Base-by-base conservation (phyloP, 208 protist species). In the Tetramitus jugosus region DNA sequence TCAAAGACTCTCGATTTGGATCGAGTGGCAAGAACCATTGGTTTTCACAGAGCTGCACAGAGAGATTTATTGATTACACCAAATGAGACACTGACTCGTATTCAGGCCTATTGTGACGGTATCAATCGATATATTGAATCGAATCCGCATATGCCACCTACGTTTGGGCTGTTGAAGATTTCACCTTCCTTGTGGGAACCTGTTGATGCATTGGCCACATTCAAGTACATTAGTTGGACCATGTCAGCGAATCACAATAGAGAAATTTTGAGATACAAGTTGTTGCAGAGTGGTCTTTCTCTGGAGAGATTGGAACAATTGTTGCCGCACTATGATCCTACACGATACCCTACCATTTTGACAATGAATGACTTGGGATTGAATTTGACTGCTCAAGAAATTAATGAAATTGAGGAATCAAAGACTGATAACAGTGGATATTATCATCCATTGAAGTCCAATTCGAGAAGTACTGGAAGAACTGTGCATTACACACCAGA, bases 201-300 rank as follows among this genome's bases (percentile, higher is more conserved):
- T 10, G 29, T 26, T 7, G 76, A 78, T 61, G 64, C 65, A 3
- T 1, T 65, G 8, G 76, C 31, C 3, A 49, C 14, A 1, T 31
- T 23, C 6, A 78, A 78, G 23, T 62, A 65, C 17, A 31, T 65
- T 23, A 2, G 33, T 2, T 64, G 7, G 20, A 8, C 2, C 0
- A 10, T 65, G 4, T 78, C 76, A 31, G 10, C n/a, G 6, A 78
- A 78, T 64, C 23, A 33, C 2, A 14, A 49, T 3, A 13, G 31
- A 13, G 76, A 78, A 72, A 14, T 72, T 13, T 40, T 10, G 10
- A 56, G 76, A 72, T 77, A 29, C 26, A 68, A 77, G 37, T 37
- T 78, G 29, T 26, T 62, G 10, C 26, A 33, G 8, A 31, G 29
- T 31, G 14, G 56, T 10, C 8, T 10, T 26, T 62, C 26, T 6